Conservation (phyloP, 208 protist species). For the Perkinsela sp. region DNA sequence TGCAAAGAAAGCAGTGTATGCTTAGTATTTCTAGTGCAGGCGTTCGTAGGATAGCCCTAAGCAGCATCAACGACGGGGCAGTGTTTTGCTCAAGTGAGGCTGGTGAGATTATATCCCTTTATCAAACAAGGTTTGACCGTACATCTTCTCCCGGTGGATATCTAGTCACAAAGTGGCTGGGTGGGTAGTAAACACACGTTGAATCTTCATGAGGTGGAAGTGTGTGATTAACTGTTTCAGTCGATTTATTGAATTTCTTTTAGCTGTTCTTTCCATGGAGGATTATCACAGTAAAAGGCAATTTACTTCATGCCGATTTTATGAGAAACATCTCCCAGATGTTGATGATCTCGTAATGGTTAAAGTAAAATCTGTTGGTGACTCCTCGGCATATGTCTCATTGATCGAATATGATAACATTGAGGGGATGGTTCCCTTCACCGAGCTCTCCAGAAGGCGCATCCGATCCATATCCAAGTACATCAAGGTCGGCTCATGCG, state of each 20-base stretch:
- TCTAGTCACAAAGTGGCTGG: not conserved
- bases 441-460: conserved; percentile 80
- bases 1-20: not conserved
- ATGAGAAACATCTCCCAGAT: conserved; percentile 70
- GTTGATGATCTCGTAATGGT: conserved; percentile 90
- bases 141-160: not conserved
- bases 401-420: conserved; percentile 92
- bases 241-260: no score
- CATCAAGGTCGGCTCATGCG: conserved; percentile 82
- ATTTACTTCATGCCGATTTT: conserved; percentile 40
- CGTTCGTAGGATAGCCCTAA: not conserved
- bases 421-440: conserved; percentile 93
- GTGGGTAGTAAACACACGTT: no score
- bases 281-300: conserved; percentile 5
- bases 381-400: conserved; percentile 67
- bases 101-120: not conserved
- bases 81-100: not conserved
- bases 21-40: not conserved
- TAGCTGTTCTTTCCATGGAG: no score
- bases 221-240: no score
- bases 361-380: conserved; percentile 64
- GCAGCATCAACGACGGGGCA: not conserved
- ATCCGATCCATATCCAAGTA: conserved; percentile 93
- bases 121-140: not conserved
- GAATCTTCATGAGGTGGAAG: no score